These are phyloP conservation scores for Mycosarcoma mackinlayi DNA, from an alignment of 1,284 basidiomycete species.

Conservation along the genomic window DNA sequence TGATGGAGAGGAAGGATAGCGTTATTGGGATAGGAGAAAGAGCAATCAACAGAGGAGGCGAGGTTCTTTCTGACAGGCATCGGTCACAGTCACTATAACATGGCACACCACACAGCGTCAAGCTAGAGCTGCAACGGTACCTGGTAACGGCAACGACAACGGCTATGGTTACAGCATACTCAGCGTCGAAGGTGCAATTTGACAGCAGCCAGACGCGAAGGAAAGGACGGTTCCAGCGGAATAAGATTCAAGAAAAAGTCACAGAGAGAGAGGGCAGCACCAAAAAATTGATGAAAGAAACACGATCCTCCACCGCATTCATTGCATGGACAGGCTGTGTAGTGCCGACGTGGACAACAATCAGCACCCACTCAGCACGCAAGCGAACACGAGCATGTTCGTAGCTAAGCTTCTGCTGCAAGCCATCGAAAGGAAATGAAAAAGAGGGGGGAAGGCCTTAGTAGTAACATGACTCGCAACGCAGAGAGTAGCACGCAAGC, in stretches of 20 bases:
- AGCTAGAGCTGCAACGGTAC: not conserved
- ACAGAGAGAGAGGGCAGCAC: too few relatives aligned
- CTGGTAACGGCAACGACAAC: not conserved
- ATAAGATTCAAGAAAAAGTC: slow-evolving; percentile 28
- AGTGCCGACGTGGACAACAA: slow-evolving; percentile 24
- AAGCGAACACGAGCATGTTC: slow-evolving; percentile 6
- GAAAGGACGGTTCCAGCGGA: slow-evolving; percentile 5
- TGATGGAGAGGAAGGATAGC: slow-evolving; percentile 19
- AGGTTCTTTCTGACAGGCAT: not conserved
- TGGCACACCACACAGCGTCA: not conserved
- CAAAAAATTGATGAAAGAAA: slow-evolving; percentile 32
- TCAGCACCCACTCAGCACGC: slow-evolving; percentile 32
- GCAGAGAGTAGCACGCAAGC: slow-evolving; percentile 1
- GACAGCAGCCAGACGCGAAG: too few relatives aligned
- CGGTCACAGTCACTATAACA: slow-evolving; percentile 5
- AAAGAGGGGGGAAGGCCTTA: slow-evolving; percentile 9
- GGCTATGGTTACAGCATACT: not conserved
- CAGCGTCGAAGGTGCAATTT: not conserved
- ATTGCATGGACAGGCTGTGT: slow-evolving; percentile 3
- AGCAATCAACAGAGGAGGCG: slow-evolving; percentile 8
- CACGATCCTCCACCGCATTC: slow-evolving; percentile 27
- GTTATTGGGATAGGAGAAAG: slow-evolving; percentile 14
- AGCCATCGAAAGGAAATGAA: too few relatives aligned
- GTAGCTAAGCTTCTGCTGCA: not conserved
- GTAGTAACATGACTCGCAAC: slow-evolving; percentile 21